These are phyloP conservation scores for Serpula lacrymans DNA, from an alignment of 768 basidiomycete genomes.

Conservation along the genomic window DNA sequence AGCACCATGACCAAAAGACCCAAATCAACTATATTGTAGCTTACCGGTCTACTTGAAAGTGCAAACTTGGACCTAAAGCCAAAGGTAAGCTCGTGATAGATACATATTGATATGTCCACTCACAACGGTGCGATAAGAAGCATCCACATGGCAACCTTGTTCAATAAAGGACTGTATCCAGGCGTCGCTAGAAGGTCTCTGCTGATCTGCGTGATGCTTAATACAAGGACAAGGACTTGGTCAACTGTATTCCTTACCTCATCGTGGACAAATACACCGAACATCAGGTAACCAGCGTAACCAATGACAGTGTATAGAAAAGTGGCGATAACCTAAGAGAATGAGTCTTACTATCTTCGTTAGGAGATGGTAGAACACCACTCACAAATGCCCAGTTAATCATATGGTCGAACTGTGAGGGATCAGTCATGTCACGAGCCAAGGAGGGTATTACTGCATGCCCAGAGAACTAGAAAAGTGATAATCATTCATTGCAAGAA, in stretches of 20 bases:
- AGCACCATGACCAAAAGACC: too few relatives aligned
- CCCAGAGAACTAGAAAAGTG: slow-evolving; percentile 75
- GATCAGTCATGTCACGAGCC: slow-evolving; percentile 86
- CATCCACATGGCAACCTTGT: slow-evolving; percentile 78
- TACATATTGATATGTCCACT: slow-evolving; percentile 31
- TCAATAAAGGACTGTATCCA: slow-evolving; percentile 70
- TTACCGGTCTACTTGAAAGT: slow-evolving; percentile 73
- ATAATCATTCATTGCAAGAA: too few relatives aligned
- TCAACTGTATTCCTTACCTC: too few relatives aligned
- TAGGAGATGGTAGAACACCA: too few relatives aligned
- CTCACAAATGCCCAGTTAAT: slow-evolving; percentile 84
- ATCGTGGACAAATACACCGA: slow-evolving; percentile 73
- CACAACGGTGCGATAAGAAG: slow-evolving; percentile 77
- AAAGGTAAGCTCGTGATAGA: slow-evolving; percentile 13
- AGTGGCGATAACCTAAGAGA: slow-evolving; percentile 54
- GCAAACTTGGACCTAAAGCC: slow-evolving; percentile 77
- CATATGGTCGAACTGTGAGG: slow-evolving; percentile 75
- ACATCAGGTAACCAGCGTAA: slow-evolving; percentile 88
- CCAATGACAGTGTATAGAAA: slow-evolving; percentile 66
- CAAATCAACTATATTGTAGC: too few relatives aligned
- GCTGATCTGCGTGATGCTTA: slow-evolving; percentile 56
- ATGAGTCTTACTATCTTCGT: neutral
- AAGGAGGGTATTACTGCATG: slow-evolving; percentile 91
- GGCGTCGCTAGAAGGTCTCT: slow-evolving; percentile 70
- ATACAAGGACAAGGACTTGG: too few relatives aligned